Percentiles rank a stretch among this genome's conserved stretches.
Evolutionary conservation across 192 early-diverging fungal genomes (phyloP).

Genomic region (Linnemannia elongata): DNA sequence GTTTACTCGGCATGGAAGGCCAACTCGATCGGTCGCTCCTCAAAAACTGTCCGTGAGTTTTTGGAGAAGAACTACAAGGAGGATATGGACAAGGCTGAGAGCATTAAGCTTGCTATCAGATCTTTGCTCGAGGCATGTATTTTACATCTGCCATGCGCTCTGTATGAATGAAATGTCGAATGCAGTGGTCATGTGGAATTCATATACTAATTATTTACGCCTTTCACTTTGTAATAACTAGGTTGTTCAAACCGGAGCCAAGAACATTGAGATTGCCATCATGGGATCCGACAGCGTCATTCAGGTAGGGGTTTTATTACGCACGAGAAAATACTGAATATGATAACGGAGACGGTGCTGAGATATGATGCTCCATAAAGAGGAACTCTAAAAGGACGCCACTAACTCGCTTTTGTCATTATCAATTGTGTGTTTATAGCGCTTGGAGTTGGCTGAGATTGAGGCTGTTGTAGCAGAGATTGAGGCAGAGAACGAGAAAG

Average conservation of each 20-base stretch:
- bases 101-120: slow-evolving; percentile 92
- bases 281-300: slow-evolving; percentile 84
- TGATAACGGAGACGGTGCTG: background rate
- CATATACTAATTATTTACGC: background rate
- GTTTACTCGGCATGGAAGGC: slow-evolving; percentile 99
- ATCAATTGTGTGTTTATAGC: slow-evolving; percentile 1
- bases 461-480: slow-evolving; percentile 90
- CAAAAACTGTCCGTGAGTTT: slow-evolving; percentile 98
- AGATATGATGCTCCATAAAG: background rate
- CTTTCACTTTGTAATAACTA: slow-evolving; percentile 6
- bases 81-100: slow-evolving; percentile 81
- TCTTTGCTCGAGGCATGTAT: slow-evolving; percentile 86
- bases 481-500: slow-evolving; percentile 89
- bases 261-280: slow-evolving; percentile 98
- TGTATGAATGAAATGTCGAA: background rate
- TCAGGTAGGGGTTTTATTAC: slow-evolving; percentile 62
- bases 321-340: background rate
- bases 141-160: background rate
- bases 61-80: slow-evolving; percentile 98
- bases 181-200: background rate
- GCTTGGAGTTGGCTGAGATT: slow-evolving; percentile 72
- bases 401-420: background rate
- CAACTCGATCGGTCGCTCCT: slow-evolving; percentile 95
- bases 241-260: slow-evolving; percentile 99
- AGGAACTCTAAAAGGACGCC: background rate